These are phyloP conservation scores for Suhomyces yuchorum DNA, from an alignment of 1,139 yeast genomes.

Conservation along the genomic window DNA sequence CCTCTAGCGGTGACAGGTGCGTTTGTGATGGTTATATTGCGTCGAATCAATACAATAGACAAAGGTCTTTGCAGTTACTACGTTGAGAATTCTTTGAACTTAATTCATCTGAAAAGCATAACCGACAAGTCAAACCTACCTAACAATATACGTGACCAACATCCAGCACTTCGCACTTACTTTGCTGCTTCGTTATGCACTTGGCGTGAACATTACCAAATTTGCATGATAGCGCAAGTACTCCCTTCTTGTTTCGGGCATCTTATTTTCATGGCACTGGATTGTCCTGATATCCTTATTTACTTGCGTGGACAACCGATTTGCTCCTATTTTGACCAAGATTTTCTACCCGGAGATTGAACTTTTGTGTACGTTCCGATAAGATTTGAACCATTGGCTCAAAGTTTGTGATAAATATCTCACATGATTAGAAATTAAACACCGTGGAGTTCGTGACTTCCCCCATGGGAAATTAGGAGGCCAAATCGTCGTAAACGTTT, in stretches of 20 bases:
- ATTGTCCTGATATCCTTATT: too few species aligned
- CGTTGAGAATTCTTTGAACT: not conserved
- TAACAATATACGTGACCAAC: not conserved
- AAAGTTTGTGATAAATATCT: not conserved
- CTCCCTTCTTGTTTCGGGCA: too few species aligned
- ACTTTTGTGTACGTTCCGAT: not conserved
- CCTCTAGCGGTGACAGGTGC: constrained; percentile 1
- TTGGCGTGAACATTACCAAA: not conserved
- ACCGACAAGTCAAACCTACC: not conserved
- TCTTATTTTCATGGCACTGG: too few species aligned
- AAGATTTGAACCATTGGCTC: not conserved
- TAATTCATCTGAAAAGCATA: not conserved
- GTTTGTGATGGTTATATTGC: not conserved
- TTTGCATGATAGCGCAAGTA: too few species aligned
- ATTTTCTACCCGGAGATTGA: not conserved
- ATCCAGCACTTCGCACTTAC: not conserved
- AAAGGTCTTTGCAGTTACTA: not conserved
- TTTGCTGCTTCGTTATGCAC: not conserved
- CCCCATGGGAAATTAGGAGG: not conserved
- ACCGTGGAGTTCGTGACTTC: not conserved
- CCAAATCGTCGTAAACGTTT: constrained; percentile 25
- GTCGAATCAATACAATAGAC: not conserved
- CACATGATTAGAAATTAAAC: not conserved
- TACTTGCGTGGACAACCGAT: too few species aligned
- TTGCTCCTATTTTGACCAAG: not conserved